Conservation (phyloP, 2,329 filamentous ascomycete genomes). For the Knufia petricola region DNA sequence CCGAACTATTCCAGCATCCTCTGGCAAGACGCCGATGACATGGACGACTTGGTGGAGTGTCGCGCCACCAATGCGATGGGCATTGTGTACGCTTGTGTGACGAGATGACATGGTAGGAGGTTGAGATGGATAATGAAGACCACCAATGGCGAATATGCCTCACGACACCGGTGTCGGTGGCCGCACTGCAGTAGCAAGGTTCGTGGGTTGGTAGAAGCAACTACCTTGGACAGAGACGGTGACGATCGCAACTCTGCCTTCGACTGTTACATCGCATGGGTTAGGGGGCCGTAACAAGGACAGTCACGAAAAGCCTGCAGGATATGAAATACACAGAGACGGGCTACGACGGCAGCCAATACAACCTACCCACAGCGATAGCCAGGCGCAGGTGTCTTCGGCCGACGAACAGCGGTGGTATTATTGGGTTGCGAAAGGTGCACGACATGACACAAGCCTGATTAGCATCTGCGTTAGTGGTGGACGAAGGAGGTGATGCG, state of each 20-base stretch:
- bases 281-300: not conserved
- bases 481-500: constrained; percentile 1
- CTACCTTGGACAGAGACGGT: constrained; percentile 1
- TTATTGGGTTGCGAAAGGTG: not conserved
- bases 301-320: not conserved
- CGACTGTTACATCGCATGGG: not conserved
- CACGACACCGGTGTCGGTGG: not conserved
- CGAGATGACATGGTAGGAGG: not conserved
- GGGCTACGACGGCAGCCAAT: not conserved
- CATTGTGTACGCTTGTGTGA: too few relatives aligned
- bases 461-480: not conserved
- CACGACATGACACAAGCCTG: constrained; percentile 1
- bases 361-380: not conserved
- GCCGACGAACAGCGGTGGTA: not conserved
- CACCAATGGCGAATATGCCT: constrained; percentile 1
- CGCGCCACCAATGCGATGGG: too few relatives aligned
- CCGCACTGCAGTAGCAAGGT: constrained; percentile 1
- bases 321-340: too few relatives aligned
- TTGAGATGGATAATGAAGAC: constrained; percentile 1
- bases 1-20: not conserved
- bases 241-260: constrained; percentile 2
- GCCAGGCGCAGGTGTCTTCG: not conserved
- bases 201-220: not conserved
- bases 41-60: constrained; percentile 3
- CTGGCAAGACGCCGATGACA: not conserved